Base-by-base conservation (phyloP, 2,329 filamentous ascomycete species). In the Colletotrichum somersetense region DNA sequence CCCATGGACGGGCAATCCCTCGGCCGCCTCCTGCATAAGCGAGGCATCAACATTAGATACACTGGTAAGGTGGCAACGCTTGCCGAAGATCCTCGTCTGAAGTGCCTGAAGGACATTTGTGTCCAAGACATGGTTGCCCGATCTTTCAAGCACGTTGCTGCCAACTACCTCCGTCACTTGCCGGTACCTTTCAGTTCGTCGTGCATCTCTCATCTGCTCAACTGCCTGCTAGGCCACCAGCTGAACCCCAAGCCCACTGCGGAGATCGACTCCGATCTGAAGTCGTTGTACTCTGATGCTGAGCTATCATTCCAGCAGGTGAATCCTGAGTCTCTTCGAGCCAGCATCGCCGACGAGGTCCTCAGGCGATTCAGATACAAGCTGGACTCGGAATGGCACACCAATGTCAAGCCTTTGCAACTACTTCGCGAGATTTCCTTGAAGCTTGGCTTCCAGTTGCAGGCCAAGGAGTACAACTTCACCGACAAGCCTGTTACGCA, bases 1-100 rank as follows among this genome's bases (percentile, higher is more conserved):
- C 96, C 96, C 16, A 98, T 98, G 94, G 97, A 99, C 77, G 96
- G 96, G n/a, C 90, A 93, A 78, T 98, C 96, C 26, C 87, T 99
- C 71, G 94, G 92, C 77, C 91, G 91, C 75, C 89, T 98, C 63
- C 87, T 99, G 79, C 96, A 99, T 86, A 97, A 97, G 87, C 93
- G 96, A 53, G 96, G 96, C 83, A 95, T 99, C 85, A 99, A 99
- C 84, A 89, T 98, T 74, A 91, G 97, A 78, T 99, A 99, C 81
- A 88, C 98, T n/a, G 96, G 96, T 75, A 92, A 91, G 81, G 83
- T 99, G 74, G 92, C 94, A 16, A 86, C 89, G 71, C 87, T 93
- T 63, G 90, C 92, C 76, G 89, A 89, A 75, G 92, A 92, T 67
- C 87, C 89, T 66, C 91, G 94, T 73, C 87, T 98, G 33, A 86